Percentiles rank a stretch among this genome's conserved stretches.
Evolutionary conservation across 306 rosid species (phyloP).

Genomic region (Vicia sativa): DNA sequence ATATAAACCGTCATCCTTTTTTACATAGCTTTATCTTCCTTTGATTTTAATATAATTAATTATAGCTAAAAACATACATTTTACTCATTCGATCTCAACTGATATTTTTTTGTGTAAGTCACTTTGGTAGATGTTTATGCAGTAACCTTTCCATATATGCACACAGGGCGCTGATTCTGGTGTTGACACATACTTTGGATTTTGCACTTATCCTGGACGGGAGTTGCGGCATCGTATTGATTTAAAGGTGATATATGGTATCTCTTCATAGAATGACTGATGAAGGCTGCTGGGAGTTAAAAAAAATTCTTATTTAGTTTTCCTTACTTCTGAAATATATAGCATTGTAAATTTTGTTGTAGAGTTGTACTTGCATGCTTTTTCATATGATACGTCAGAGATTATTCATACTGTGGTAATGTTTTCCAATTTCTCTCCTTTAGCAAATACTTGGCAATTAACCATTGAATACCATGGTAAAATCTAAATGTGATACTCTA

Average conservation of each 20-base stretch:
- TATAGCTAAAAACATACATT: background rate
- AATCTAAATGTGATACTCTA: background rate
- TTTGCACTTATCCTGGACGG: slow-evolving; percentile 84
- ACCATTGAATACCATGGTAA: slow-evolving; percentile 9
- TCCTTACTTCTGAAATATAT: background rate
- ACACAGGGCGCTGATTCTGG: slow-evolving; percentile 86
- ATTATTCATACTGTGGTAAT: background rate
- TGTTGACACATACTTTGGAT: slow-evolving; percentile 92
- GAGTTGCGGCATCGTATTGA: slow-evolving; percentile 89
- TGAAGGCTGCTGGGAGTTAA: background rate
- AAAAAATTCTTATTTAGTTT: background rate
- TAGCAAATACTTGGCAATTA: background rate
- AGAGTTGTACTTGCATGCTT: background rate
- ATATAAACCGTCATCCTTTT: slow-evolving; percentile 6
- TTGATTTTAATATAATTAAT: slow-evolving; percentile 2
- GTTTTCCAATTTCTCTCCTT: slow-evolving; percentile 1
- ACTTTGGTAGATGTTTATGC: slow-evolving; percentile 19
- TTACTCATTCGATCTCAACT: background rate
- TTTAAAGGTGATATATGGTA: slow-evolving; percentile 61
- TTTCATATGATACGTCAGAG: background rate
- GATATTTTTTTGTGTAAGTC: slow-evolving; percentile 5
- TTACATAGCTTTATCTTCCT: slow-evolving; percentile 15
- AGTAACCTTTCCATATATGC: slow-evolving; percentile 24
- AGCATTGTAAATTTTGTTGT: background rate
- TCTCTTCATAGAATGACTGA: slow-evolving; percentile 9